Evolutionary conservation across 345 rosid species (phyloP).

Genomic region (Eutrema japonicum): DNA sequence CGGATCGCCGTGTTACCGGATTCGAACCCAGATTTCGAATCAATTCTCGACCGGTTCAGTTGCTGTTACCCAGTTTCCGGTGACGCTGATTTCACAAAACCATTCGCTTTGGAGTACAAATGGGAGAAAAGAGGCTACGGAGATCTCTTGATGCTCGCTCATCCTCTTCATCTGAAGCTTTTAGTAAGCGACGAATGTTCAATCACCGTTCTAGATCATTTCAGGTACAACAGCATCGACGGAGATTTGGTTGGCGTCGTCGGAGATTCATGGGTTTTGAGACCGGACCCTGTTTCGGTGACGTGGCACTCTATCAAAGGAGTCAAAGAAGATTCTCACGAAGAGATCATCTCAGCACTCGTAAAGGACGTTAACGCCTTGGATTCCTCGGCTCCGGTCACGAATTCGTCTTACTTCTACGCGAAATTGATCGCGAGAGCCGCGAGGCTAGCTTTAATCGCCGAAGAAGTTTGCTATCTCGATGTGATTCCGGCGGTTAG

Average conservation of each 20-base stretch:
- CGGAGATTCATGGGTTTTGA: conserved; percentile 81
- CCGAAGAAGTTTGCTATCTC: conserved; percentile 69
- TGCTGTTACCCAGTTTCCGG: conserved; percentile 84
- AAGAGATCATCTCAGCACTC: conserved; percentile 70
- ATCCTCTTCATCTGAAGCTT: conserved; percentile 80
- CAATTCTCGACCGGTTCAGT: conserved; percentile 76
- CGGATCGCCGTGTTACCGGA: conserved; percentile 66
- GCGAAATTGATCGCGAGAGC: conserved; percentile 87
- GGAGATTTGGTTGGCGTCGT: conserved; percentile 87
- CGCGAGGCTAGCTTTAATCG: conserved; percentile 86
- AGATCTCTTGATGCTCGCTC: conserved; percentile 88
- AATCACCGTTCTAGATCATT: conserved; percentile 57
- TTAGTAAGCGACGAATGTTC: conserved; percentile 48
- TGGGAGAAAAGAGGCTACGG: conserved; percentile 94
- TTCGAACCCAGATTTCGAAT: conserved; percentile 50
- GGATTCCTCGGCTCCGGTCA: conserved; percentile 51
- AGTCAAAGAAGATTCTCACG: conserved; percentile 50
- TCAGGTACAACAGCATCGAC: conserved; percentile 74
- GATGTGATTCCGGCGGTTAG: conserved; percentile 70
- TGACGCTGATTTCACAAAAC: conserved; percentile 65
- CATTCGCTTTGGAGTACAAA: conserved; percentile 73
- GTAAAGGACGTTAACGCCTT: conserved; percentile 68
- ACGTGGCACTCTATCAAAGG: conserved; percentile 93
- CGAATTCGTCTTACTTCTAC: conserved; percentile 73
- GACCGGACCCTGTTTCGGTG: conserved; percentile 61